Conservation (phyloP, 176 grass and related monocot genomes). For the Luzula sylvatica region DNA sequence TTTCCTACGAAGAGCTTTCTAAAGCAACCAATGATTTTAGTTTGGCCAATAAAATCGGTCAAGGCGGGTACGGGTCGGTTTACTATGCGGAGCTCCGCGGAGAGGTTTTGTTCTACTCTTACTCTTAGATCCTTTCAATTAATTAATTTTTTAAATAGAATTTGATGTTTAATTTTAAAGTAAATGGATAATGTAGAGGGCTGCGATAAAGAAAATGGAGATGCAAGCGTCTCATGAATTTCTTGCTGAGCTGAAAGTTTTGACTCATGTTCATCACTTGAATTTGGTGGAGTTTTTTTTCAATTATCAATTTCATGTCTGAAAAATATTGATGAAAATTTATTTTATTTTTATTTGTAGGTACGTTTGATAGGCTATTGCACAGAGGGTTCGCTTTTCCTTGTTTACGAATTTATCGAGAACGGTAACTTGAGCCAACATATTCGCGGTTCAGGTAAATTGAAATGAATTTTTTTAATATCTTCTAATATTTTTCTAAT, state of each 20-base stretch:
- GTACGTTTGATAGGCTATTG: constrained; percentile 94
- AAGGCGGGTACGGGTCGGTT: constrained; percentile 66
- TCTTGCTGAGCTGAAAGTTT: constrained; percentile 95
- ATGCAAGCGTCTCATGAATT: constrained; percentile 79
- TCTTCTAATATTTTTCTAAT: constrained; percentile 20
- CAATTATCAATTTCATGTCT: not conserved
- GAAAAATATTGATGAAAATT: not conserved
- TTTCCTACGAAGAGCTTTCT: constrained; percentile 79
- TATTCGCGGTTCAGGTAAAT: constrained; percentile 66
- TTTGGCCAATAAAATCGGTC: constrained; percentile 85
- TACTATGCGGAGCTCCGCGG: constrained; percentile 86
- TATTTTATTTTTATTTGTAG: constrained; percentile 26
- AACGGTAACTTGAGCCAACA: constrained; percentile 90
- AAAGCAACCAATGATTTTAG: constrained; percentile 81
- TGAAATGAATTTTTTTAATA: not conserved
- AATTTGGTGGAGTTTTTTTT: constrained; percentile 59
- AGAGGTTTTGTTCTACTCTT: constrained; percentile 44
- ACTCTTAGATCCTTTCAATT: constrained; percentile 6
- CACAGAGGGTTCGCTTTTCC: constrained; percentile 71
- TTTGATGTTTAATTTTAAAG: constrained; percentile 21
- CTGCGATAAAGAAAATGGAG: constrained; percentile 97
- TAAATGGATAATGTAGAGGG: constrained; percentile 44
- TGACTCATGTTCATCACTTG: constrained; percentile 97
- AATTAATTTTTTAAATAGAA: not conserved
- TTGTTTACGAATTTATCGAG: constrained; percentile 87